Conservation (phyloP, 768 basidiomycete species). For the Tulasnella sp. region DNA sequence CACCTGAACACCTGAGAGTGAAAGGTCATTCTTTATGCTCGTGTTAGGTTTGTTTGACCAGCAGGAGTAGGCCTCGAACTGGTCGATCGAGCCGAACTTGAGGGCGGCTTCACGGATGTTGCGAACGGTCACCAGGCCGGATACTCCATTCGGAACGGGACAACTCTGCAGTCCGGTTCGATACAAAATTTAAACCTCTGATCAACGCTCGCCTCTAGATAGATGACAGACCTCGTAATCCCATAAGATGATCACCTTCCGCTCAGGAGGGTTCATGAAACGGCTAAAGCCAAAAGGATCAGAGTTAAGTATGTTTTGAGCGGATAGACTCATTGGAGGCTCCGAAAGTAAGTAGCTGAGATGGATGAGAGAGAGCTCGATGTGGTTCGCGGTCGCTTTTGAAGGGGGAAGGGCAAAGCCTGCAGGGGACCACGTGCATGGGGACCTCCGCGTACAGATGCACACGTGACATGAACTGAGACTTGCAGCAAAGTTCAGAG, state of each 20-base stretch:
- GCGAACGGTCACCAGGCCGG: neutral
- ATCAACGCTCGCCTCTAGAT: neutral
- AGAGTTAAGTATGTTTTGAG: neutral
- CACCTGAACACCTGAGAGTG: neutral
- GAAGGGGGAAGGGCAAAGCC: neutral
- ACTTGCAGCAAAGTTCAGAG: neutral
- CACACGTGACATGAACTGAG: neutral
- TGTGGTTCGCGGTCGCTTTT: neutral
- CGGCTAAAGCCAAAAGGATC: neutral
- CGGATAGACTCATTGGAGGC: neutral
- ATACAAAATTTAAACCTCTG: too few species aligned
- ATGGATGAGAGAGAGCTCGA: neutral
- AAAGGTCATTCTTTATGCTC: neutral
- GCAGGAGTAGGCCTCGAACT: neutral
- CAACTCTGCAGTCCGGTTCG: neutral
- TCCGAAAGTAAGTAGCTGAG: neutral
- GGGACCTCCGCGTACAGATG: neutral
- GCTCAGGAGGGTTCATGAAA: neutral
- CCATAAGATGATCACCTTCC: neutral
- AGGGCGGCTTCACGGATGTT: conserved; percentile 5
- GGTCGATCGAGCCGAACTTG: conserved; percentile 12
- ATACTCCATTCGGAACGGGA: neutral
- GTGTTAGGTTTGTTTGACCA: neutral
- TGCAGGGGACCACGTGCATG: neutral
- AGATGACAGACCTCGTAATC: neutral